Base-by-base conservation (phyloP, 495 filamentous ascomycete species). In the Penicillium subrubescens region DNA sequence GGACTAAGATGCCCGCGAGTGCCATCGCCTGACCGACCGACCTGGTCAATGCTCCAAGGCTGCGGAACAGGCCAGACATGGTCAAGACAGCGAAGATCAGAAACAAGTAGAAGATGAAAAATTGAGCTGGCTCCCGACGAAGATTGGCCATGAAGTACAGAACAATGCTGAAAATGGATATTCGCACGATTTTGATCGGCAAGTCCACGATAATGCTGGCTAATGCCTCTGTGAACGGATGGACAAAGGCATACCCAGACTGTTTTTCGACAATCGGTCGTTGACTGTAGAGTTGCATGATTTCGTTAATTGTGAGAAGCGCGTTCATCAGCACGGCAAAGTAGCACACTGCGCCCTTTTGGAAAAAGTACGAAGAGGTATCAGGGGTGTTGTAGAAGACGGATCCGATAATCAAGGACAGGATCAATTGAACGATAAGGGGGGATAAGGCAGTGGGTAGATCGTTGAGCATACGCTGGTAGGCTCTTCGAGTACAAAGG, bases 321-420 rank as follows among this genome's bases (percentile, higher is more conserved):
- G 81, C 78, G 58, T 85, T 86, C 63, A 84, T 73, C 5, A 97
- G 83, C 65, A 94, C 87, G 41, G 92, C 90, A 71, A 97, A 96
- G 84, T 96, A 97, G 29, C 96, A 79, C 0, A 95, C 82, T 57
- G 89, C 90, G 25, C 90, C 92, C 48, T 74, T 75, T 60, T 75
- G 73, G 55, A 74, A 75, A 39, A 75, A 77, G 8, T 64, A 70
- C 25, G 25, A 58, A 11, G 67, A 60, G 15, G 61, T 68, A 19
- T 67, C 61, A 5, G 75, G 75, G 17, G 68, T 70, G 21, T 90
- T 85, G 71, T 88, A 96, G 78, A 94, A 97, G 56, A 96, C 88
- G 60, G 86, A 90, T 33, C 90, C 88, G 70, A 96, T 87, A 71
- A 97, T 89, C 52, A 97, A 79, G 48, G 92, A 83, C 79, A 96